These are phyloP conservation scores for Penicillium italicum DNA, from an alignment of 2,329 filamentous ascomycete genomes.

Conservation along the genomic window DNA sequence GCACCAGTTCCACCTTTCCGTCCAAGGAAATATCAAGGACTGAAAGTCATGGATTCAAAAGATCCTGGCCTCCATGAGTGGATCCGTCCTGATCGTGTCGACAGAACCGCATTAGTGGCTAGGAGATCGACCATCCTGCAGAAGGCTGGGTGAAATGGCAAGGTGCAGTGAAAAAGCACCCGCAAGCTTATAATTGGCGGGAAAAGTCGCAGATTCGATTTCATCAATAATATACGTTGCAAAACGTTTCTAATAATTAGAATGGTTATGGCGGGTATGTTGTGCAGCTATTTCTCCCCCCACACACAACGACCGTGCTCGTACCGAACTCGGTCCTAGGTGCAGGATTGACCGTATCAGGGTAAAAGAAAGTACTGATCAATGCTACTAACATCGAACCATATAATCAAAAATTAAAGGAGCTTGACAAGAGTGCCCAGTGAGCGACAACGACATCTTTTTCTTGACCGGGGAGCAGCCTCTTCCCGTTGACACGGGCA, in stretches of 20 bases:
- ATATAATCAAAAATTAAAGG: background rate
- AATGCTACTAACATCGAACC: background rate
- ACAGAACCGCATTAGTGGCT: conserved; percentile 22
- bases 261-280: conserved; percentile 18
- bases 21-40: background rate
- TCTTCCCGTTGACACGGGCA: conserved; percentile 12
- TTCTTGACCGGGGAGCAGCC: conserved; percentile 10
- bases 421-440: background rate
- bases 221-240: too few relatives aligned
- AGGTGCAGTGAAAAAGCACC: conserved; percentile 22
- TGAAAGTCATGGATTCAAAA: conserved; percentile 11
- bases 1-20: background rate
- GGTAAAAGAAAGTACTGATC: background rate
- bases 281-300: conserved; percentile 19
- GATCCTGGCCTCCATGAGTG: conserved; percentile 12
- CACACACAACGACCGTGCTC: conserved; percentile 15
- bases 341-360: conserved; percentile 1
- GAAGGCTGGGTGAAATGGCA: conserved; percentile 29
- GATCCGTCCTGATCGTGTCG: conserved; percentile 15
- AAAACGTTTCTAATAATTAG: too few relatives aligned
- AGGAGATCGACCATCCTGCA: conserved; percentile 28
- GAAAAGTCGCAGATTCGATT: conserved; percentile 5
- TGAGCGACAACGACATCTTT: background rate
- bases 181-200: conserved; percentile 14
- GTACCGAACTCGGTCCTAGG: conserved; percentile 8